phyloP scores from a whole-genome alignment of 164 flowering plant genomes.

The Sedum album region DNA sequence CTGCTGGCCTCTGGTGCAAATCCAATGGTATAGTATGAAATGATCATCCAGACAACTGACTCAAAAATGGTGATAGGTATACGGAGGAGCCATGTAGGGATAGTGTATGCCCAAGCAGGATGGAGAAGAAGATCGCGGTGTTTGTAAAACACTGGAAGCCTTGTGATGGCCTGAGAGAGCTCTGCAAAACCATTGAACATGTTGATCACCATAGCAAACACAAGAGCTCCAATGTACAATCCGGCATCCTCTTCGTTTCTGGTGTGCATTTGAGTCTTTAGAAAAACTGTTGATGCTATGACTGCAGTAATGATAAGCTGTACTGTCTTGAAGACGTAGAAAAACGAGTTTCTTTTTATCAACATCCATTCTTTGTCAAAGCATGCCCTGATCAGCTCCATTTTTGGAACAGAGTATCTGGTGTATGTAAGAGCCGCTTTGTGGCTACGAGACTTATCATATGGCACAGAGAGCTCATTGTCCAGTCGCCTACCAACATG shows the following conservation, averaged over 20 bases:
- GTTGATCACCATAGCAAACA: constrained; percentile 55
- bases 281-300: constrained; percentile 60
- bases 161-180: constrained; percentile 50
- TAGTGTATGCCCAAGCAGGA: constrained; percentile 81
- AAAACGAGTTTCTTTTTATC: constrained; percentile 62
- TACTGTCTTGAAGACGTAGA: constrained; percentile 79
- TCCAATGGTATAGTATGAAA: constrained; percentile 75
- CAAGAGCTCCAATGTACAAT: constrained; percentile 59
- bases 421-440: constrained; percentile 64
- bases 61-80: constrained; percentile 73
- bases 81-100: constrained; percentile 61
- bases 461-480: constrained; percentile 65
- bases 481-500: constrained; percentile 60
- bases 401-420: constrained; percentile 48
- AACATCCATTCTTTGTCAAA: constrained; percentile 80
- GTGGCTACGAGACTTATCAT: constrained; percentile 48
- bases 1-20: constrained; percentile 90
- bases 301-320: constrained; percentile 59
- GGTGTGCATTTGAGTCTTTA: constrained; percentile 45
- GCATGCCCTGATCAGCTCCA: constrained; percentile 61
- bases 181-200: constrained; percentile 94
- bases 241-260: constrained; percentile 55
- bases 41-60: constrained; percentile 51
- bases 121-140: constrained; percentile 83
- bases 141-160: constrained; percentile 96